Evolutionary conservation across 768 basidiomycete genomes (phyloP).

Genomic region (Boletus eberwhitei): DNA sequence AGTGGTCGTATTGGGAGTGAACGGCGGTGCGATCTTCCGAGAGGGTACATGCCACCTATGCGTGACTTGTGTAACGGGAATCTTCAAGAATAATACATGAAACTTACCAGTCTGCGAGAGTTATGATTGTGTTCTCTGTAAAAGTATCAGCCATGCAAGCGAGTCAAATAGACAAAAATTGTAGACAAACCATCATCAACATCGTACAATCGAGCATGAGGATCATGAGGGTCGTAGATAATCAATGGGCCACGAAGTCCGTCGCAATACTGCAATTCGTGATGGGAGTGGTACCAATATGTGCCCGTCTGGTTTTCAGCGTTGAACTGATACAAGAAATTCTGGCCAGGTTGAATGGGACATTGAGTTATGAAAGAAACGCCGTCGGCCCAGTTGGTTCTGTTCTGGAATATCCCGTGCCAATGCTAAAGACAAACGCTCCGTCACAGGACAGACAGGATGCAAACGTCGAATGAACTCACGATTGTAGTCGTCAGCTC

Average conservation of each 20-base stretch:
- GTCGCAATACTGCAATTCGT: conserved; percentile 39
- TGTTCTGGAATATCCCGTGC: conserved; percentile 35
- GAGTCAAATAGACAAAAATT: background rate
- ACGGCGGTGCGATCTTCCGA: conserved; percentile 17
- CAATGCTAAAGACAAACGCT: conserved; percentile 27
- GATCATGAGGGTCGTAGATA: conserved; percentile 47
- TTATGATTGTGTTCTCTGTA: conserved; percentile 41
- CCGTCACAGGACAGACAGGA: background rate
- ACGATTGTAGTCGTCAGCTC: conserved; percentile 36
- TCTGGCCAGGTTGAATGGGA: conserved; percentile 38
- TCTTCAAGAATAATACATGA: background rate
- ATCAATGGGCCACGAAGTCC: conserved; percentile 42
- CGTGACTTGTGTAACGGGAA: background rate
- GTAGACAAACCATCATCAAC: conserved; percentile 41
- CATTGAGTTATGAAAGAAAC: conserved; percentile 44
- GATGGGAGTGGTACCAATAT: conserved; percentile 49
- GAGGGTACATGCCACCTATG: conserved; percentile 30
- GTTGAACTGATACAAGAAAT: conserved; percentile 42
- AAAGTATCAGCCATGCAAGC: background rate
- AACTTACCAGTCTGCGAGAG: conserved; percentile 44
- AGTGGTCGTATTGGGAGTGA: conserved; percentile 36
- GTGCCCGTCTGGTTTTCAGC: conserved; percentile 40
- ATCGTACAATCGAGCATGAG: conserved; percentile 40
- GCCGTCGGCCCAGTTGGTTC: conserved; percentile 38
- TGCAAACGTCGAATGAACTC: conserved; percentile 8